Base-by-base conservation (phyloP, 805 yeast genomes). In the Wickerhamiella sergipiensis region DNA sequence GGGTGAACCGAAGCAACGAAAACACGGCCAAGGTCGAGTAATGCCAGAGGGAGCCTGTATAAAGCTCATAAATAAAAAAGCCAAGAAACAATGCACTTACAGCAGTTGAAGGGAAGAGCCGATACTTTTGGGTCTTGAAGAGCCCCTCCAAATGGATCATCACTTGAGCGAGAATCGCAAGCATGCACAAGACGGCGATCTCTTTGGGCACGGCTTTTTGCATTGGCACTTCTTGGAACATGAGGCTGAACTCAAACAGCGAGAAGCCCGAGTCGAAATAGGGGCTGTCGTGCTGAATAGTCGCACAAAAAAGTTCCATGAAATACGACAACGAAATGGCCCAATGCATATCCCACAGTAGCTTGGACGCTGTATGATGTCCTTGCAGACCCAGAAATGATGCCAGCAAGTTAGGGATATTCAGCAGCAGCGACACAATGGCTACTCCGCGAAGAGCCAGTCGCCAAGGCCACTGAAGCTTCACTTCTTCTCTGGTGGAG, bases 241-340 rank as follows among this genome's bases (percentile, higher is more conserved):
- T 31, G 22, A 40, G 39, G 18, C 24, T 15, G 17, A 36, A 42
- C 33, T 48, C 50, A 36, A 42, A 13, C 13, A 19, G 22, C 9
- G 50, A 40, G 46, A 39, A 48, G 18, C 50, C 50, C 3, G 33
- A 18, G n/a, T 48, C 50, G 24, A 43, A 43, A 9, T 39, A 29
- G 9, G 50, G 49, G 13, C 22, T 40, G 9, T 18, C 17, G 6
- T 46, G 29, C 18, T 36, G 46, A 7, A 48, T 21, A 6, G 36
- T 29, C 12, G 46, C 33, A 15, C 24, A 24, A 12, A 48, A 39
- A 6, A 48, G 18, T 39, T 48, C 50, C 10, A 43, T 21, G 21
- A 40, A 38, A 29, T 19, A 42, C 8, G 48, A 17, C 21, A 33
- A 13, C 13, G 39, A 33, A 15, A 43, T 43, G 33, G 24, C 24